Conservation (phyloP, 768 basidiomycete species). For the Psilocybe sp. region DNA sequence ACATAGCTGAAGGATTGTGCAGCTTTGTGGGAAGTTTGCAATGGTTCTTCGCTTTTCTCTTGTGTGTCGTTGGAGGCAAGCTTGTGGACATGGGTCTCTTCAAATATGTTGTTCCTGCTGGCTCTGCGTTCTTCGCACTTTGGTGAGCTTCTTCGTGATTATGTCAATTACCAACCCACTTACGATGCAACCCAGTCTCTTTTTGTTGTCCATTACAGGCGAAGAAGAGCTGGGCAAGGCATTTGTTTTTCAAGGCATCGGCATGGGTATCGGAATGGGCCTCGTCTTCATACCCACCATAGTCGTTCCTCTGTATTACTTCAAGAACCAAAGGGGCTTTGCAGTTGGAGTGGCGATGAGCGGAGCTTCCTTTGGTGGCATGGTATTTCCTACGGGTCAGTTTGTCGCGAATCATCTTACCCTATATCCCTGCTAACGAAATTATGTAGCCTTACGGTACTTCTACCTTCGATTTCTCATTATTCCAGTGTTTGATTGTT, state of each 20-base stretch:
- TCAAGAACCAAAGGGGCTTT: constrained; percentile 37
- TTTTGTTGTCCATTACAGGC: constrained; percentile 40
- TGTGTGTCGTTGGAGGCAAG: constrained; percentile 38
- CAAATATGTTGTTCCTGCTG: constrained; percentile 22
- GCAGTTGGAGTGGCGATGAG: constrained; percentile 37
- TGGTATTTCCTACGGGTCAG: constrained; percentile 31
- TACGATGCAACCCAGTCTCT: constrained; percentile 23
- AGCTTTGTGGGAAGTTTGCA: constrained; percentile 52
- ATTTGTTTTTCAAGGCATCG: constrained; percentile 54
- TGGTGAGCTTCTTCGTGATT: constrained; percentile 16
- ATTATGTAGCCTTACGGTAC: constrained; percentile 20
- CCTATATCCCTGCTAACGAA: not conserved
- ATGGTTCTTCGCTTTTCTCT: constrained; percentile 40
- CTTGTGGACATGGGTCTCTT: constrained; percentile 48
- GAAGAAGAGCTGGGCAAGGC: constrained; percentile 44
- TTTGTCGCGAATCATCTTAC: not conserved
- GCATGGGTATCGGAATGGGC: constrained; percentile 50
- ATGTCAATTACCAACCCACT: not conserved
- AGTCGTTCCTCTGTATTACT: constrained; percentile 42
- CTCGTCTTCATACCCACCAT: constrained; percentile 49
- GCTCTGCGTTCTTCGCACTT: constrained; percentile 21
- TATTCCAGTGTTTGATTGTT: not conserved
- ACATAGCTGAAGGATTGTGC: constrained; percentile 4
- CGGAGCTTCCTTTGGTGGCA: constrained; percentile 39
- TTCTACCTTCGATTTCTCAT: not conserved